These are phyloP conservation scores for Quaeritorhiza haematococci DNA, from an alignment of 371 early-diverging fungal species.

Conservation along the genomic window DNA sequence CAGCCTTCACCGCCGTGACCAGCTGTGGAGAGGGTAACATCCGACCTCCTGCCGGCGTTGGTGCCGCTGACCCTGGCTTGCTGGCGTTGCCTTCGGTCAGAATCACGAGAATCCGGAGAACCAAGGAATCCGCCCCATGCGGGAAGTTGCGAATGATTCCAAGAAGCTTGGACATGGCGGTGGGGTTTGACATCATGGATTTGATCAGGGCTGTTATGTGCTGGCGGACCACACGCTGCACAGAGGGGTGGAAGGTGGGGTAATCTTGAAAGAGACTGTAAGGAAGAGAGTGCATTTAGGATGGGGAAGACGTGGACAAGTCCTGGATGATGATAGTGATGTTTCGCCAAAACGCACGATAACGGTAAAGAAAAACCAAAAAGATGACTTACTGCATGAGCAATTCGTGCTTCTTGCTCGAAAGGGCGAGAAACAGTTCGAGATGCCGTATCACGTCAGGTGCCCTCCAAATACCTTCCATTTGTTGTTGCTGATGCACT, in stretches of 20 bases:
- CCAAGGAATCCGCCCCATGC: constrained; percentile 67
- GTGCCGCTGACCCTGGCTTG: too few relatives aligned
- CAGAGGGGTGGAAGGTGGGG: constrained; percentile 35
- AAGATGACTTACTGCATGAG: constrained; percentile 22
- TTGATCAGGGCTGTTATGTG: constrained; percentile 70
- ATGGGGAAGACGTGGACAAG: too few relatives aligned
- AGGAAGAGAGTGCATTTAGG: neutral
- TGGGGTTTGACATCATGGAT: constrained; percentile 59
- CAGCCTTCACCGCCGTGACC: constrained; percentile 54
- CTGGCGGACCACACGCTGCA: constrained; percentile 58
- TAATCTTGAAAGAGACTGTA: constrained; percentile 58
- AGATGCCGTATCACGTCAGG: constrained; percentile 33
- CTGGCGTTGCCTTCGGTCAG: constrained; percentile 69
- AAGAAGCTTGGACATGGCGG: constrained; percentile 41
- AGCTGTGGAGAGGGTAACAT: constrained; percentile 52
- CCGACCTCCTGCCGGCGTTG: too few relatives aligned
- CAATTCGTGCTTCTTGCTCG: constrained; percentile 36
- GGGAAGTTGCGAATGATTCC: constrained; percentile 64
- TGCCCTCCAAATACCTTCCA: constrained; percentile 24
- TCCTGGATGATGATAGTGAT: too few relatives aligned
- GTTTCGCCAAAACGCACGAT: too few relatives aligned
- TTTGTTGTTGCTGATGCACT: neutral
- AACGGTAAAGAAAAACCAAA: neutral
- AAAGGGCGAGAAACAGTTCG: constrained; percentile 42
- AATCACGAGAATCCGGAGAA: constrained; percentile 62